Conservation (phyloP, 208 protist species). For the Trypanosoma conorhini region DNA sequence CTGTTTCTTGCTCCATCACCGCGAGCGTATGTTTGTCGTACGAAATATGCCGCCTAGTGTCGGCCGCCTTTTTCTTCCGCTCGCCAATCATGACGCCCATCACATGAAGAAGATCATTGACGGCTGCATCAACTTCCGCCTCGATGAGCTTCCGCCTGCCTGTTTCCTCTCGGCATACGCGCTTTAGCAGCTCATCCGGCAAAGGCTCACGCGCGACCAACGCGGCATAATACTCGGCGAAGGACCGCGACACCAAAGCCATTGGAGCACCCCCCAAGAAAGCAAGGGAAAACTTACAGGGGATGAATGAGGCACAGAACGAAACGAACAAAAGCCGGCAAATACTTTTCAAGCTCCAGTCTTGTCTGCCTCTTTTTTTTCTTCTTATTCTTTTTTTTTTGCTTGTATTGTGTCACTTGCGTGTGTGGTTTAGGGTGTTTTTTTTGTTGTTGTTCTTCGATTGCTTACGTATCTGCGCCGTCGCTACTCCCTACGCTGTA, state of each 20-base stretch:
- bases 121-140: constrained; percentile 32
- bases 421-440: background rate
- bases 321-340: background rate
- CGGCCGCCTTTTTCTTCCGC: constrained; percentile 37
- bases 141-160: constrained; percentile 51
- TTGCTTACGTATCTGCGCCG: background rate
- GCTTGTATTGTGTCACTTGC: background rate
- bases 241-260: constrained; percentile 48
- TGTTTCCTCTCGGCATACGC: constrained; percentile 59
- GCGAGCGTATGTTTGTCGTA: constrained; percentile 26
- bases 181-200: constrained; percentile 44
- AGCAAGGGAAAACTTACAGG: background rate
- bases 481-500: background rate
- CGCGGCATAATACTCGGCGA: constrained; percentile 67
- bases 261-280: constrained; percentile 17
- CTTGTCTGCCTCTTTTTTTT: background rate
- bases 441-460: background rate
- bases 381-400: background rate
- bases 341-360: background rate
- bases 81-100: constrained; percentile 63
- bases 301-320: background rate
- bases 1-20: constrained; percentile 39
- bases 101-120: constrained; percentile 64
- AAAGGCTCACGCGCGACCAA: constrained; percentile 43
- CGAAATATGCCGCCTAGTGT: background rate